A percentile compares a stretch with the other conserved stretches of the same genome.
Evolutionary conservation across 1,284 basidiomycete species (phyloP).

Genomic region (Leccinum insigne): DNA sequence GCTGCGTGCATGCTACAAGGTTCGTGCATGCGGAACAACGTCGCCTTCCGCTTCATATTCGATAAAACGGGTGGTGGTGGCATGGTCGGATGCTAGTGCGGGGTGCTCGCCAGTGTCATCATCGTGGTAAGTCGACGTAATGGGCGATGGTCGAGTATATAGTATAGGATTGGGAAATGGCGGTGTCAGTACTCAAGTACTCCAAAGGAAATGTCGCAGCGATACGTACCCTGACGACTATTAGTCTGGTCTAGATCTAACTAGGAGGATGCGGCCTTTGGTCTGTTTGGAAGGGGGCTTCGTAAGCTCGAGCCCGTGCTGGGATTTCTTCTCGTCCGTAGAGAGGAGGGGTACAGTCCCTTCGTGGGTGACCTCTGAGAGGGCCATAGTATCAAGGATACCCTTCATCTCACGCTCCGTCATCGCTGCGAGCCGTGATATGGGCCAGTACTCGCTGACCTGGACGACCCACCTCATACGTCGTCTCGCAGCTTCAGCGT

Average conservation of each 20-base stretch:
- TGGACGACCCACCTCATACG: constrained; percentile 90
- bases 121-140: too few relatives aligned
- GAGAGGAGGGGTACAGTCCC: constrained; percentile 2
- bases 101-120: too few relatives aligned
- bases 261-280: constrained; percentile 78
- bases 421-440: constrained; percentile 76
- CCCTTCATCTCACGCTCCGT: constrained; percentile 67
- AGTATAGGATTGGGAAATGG: too few relatives aligned
- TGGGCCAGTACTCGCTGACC: constrained; percentile 93
- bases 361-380: constrained; percentile 23
- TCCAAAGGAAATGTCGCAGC: too few relatives aligned
- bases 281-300: constrained; percentile 31
- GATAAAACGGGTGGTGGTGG: too few relatives aligned
- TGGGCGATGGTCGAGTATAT: too few relatives aligned
- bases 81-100: too few relatives aligned
- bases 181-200: too few relatives aligned
- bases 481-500: constrained; percentile 52
- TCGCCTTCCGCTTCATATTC: too few relatives aligned
- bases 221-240: too few relatives aligned
- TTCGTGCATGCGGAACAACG: too few relatives aligned
- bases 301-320: constrained; percentile 26
- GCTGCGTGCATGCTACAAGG: too few relatives aligned
- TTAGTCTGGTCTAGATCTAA: constrained; percentile 81
- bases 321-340: constrained; percentile 21
- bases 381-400: constrained; percentile 46